Base-by-base conservation (phyloP, 2,329 filamentous ascomycete genomes). In the Cercospora canescens region DNA sequence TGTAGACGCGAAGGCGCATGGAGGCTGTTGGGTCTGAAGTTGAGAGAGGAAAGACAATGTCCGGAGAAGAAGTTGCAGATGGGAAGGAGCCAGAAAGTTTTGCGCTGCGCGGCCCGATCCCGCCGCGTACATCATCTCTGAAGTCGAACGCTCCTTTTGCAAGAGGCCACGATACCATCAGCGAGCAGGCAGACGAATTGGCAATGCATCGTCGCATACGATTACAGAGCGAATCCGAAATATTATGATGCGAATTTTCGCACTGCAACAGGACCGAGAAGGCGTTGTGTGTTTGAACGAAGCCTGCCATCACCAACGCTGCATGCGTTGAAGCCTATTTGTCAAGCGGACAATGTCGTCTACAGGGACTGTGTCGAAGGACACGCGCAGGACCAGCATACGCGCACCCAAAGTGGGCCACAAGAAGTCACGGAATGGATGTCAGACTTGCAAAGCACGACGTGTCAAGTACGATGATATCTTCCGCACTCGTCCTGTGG, bases 401-500 rank as follows among this genome's bases (percentile, higher is more conserved):
- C 66, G 70, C 14, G 70, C 70, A 12, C 70, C 70, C 14, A 72
- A 72, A 59, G 69, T 72, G 30, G 70, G 70, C 45, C 85, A 88
- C 70, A 82, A 78, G 50, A 87, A 87, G 69, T 87, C 84, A 1
- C 78, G 83, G 26, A 78, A 79, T 21, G 85, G 85, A 2, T 87
- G 85, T 69, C 81, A 81, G 12, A 87, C 87, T 67, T 88, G 86
- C 74, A 87, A 87, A 68, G 69, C 85, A 21, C 79, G 84, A 37
- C 79, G 82, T 48, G 80, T 86, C 60, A 87, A 87, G 83, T 62
- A 62, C 18, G 50, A 26, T 21, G 34, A 18, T n/a, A 18, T 11
- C 26, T n/a, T 28, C 3, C 21, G 14, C 48, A 6, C 18, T 24
- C 37, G 32, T 39, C 9, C 30, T 30, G 34, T 18, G 11, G 8